Conservation (phyloP, 495 filamentous ascomycete species). For the Chaetomidium leptoderma region DNA sequence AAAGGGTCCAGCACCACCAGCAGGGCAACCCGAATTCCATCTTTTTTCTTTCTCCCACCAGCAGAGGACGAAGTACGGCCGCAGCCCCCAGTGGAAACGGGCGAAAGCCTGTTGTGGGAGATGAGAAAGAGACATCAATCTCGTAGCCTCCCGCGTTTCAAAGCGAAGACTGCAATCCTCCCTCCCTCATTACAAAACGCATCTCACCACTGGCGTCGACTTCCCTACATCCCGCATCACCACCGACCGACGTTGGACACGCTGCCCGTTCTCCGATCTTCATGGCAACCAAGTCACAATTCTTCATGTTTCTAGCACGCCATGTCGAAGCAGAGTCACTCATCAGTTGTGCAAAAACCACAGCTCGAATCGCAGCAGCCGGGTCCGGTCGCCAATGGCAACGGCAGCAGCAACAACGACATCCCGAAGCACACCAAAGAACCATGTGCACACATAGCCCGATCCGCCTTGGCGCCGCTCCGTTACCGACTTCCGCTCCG, state of each 20-base stretch:
- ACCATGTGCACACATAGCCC: too few relatives aligned
- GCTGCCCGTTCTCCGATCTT: too few relatives aligned
- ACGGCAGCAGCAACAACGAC: neutral
- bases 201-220: too few relatives aligned
- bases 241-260: too few relatives aligned
- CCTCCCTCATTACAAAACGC: too few relatives aligned
- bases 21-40: neutral
- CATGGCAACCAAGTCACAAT: too few relatives aligned
- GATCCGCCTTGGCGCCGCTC: conserved; percentile 6
- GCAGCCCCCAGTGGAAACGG: neutral
- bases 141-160: neutral
- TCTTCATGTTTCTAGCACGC: too few relatives aligned
- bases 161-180: too few relatives aligned
- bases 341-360: too few relatives aligned
- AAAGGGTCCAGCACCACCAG: too few relatives aligned
- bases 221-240: too few relatives aligned
- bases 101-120: neutral
- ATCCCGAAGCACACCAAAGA: neutral
- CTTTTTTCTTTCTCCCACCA: neutral
- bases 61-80: neutral
- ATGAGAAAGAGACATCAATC: neutral
- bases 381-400: neutral
- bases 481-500: conserved; percentile 9
- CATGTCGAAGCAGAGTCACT: too few relatives aligned
- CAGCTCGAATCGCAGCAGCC: neutral